Evolutionary conservation across 139 green algal genomes (phyloP).

Genomic region (Chloropicon primus): DNA sequence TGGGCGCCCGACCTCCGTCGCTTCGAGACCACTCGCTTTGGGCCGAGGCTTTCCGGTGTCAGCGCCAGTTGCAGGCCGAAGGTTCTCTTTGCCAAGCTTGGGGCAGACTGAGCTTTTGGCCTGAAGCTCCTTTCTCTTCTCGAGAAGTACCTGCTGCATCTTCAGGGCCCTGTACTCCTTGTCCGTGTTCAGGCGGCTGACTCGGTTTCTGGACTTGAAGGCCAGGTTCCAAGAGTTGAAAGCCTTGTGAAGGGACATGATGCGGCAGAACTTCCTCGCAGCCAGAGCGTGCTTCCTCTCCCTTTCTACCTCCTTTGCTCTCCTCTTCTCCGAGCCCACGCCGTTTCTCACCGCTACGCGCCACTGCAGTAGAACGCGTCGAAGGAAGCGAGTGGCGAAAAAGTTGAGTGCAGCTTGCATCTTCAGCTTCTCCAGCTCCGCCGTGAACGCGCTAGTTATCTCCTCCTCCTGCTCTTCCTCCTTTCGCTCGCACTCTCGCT

Average conservation of each 20-base stretch:
- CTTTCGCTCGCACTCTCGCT: background rate
- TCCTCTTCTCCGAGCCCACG: background rate
- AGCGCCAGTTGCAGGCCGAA: background rate
- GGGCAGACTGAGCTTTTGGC: background rate
- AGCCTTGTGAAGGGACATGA: background rate
- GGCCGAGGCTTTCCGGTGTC: background rate
- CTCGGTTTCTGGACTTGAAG: background rate
- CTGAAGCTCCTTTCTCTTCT: background rate
- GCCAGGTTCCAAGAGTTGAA: background rate
- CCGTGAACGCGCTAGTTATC: background rate
- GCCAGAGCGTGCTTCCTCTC: background rate
- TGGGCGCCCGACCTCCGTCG: background rate
- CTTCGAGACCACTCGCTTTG: too few species aligned
- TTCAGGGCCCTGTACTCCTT: background rate
- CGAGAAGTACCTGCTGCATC: background rate
- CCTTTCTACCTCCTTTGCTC: background rate
- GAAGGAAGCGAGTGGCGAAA: background rate
- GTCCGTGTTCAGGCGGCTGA: background rate
- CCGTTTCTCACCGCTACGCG: background rate
- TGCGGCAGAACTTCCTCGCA: background rate
- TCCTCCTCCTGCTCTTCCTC: background rate
- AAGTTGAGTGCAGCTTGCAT: background rate
- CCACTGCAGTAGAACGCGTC: background rate
- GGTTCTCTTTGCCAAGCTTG: background rate
- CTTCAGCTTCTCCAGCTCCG: background rate